Conservation (phyloP, 257 asterid species). For the Forsythia viridissima region DNA sequence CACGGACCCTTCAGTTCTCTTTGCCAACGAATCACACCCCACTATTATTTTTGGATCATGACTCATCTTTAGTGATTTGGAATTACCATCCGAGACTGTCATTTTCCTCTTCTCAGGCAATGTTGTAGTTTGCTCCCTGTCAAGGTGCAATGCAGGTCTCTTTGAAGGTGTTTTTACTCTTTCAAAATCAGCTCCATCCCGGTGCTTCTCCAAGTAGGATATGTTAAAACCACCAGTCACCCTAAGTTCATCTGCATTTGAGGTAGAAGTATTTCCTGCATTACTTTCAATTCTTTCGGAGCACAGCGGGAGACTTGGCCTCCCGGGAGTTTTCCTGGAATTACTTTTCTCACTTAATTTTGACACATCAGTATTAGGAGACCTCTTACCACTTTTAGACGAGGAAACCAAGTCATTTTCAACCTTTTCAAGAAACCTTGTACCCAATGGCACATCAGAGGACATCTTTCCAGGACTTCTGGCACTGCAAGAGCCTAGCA, state of each 20-base stretch:
- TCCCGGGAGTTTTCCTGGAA: constrained; percentile 35
- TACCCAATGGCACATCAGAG: constrained; percentile 31
- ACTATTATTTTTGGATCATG: constrained; percentile 24
- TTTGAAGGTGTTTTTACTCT: constrained; percentile 34
- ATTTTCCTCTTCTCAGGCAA: constrained; percentile 46
- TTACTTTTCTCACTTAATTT: constrained; percentile 33
- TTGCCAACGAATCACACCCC: constrained; percentile 25
- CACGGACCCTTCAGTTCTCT: constrained; percentile 28
- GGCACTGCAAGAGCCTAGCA: constrained; percentile 28
- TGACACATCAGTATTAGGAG: constrained; percentile 37
- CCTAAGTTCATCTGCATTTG: constrained; percentile 24
- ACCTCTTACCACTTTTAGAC: constrained; percentile 40
- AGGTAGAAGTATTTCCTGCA: constrained; percentile 32
- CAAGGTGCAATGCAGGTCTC: constrained; percentile 24
- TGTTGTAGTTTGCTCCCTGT: constrained; percentile 33
- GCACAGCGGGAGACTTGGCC: constrained; percentile 34
- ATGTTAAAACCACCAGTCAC: constrained; percentile 33
- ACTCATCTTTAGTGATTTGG: constrained; percentile 37
- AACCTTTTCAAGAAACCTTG: constrained; percentile 27
- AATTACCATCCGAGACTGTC: constrained; percentile 32
- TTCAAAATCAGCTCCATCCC: constrained; percentile 28
- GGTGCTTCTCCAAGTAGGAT: constrained; percentile 28
- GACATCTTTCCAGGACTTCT: constrained; percentile 36
- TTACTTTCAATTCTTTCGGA: constrained; percentile 36
- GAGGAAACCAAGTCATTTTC: constrained; percentile 35